These are phyloP conservation scores for Prunus yedoensis DNA, from an alignment of 331 rosid species.

Conservation along the genomic window DNA sequence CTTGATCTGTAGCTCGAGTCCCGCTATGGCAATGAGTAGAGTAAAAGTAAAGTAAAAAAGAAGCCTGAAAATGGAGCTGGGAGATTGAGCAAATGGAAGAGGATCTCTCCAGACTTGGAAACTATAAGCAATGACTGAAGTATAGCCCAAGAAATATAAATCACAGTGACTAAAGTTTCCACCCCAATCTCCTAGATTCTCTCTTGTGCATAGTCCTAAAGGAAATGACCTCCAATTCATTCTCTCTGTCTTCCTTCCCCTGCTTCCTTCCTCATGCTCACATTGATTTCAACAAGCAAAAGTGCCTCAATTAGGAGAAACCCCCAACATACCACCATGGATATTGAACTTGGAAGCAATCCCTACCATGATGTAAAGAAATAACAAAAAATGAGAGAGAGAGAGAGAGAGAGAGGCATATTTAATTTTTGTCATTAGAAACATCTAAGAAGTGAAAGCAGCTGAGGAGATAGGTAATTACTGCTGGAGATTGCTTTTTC, in stretches of 20 bases:
- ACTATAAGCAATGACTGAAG: constrained; percentile 60
- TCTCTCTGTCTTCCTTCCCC: constrained; percentile 26
- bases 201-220: constrained; percentile 77
- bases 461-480: constrained; percentile 25
- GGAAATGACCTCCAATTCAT: constrained; percentile 59
- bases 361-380: constrained; percentile 39
- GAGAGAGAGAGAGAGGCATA: no score
- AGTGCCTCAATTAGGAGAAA: constrained; percentile 67
- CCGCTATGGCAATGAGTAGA: no score
- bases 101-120: constrained; percentile 73
- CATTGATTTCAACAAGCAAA: constrained; percentile 65
- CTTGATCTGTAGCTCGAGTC: no score
- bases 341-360: constrained; percentile 64
- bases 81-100: constrained; percentile 51
- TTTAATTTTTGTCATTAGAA: not conserved
- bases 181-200: constrained; percentile 67
- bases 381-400: not conserved
- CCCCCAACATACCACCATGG: constrained; percentile 62
- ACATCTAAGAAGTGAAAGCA: not conserved
- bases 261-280: constrained; percentile 49
- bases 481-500: constrained; percentile 71
- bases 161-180: constrained; percentile 53
- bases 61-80: constrained; percentile 38
- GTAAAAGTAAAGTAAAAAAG: no score
- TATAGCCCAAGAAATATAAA: constrained; percentile 60